Conservation (phyloP, 1,284 basidiomycete genomes). For the Trametes versicolor region DNA sequence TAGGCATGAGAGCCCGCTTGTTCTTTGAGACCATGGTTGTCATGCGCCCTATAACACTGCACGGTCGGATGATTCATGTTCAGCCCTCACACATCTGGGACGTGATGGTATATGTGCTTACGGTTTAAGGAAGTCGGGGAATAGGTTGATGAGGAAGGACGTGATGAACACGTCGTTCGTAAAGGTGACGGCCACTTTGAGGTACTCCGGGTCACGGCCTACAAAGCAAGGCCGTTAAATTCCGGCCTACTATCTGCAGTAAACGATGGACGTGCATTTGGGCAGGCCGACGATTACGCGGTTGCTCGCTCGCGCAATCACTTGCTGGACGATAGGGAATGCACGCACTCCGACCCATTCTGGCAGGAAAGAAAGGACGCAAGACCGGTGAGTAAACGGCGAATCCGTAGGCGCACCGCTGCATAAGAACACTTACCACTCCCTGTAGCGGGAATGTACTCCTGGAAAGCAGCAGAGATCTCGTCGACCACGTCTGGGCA, state of each 20-base stretch:
- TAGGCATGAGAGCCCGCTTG: conserved; percentile 26
- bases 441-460: conserved; percentile 31
- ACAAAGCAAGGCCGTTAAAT: not conserved
- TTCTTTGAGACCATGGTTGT: conserved; percentile 28
- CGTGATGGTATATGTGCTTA: not conserved
- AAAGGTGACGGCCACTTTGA: conserved; percentile 34
- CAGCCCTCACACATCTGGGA: not conserved
- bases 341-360: conserved; percentile 27
- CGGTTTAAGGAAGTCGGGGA: conserved; percentile 34
- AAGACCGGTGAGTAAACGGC: not conserved
- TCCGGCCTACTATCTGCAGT: not conserved
- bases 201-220: conserved; percentile 35
- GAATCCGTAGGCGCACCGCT: not conserved
- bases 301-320: conserved; percentile 32
- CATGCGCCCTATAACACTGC: conserved; percentile 23
- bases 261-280: conserved; percentile 16
- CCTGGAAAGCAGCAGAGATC: conserved; percentile 38
- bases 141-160: conserved; percentile 34
- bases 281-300: conserved; percentile 34
- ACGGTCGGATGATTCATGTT: not conserved
- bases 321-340: conserved; percentile 30
- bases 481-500: conserved; percentile 45
- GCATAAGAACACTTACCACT: conserved; percentile 19
- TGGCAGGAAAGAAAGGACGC: not conserved
- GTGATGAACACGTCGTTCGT: conserved; percentile 33